Base-by-base conservation (phyloP, 768 basidiomycete genomes). In the Leccinum disarticulatum region DNA sequence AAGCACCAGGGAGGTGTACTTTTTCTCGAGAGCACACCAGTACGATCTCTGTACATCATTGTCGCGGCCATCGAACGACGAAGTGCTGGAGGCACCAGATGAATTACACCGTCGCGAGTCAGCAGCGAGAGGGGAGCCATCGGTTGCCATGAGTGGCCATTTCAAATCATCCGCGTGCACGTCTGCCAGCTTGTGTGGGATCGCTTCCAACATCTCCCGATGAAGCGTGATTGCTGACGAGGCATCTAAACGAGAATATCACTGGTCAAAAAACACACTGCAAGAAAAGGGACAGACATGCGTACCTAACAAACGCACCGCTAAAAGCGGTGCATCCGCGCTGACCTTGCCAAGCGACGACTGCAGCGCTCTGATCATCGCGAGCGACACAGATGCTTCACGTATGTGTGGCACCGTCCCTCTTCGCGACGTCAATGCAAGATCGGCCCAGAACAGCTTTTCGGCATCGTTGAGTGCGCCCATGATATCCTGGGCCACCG, bases 191-290 rank as follows among this genome's bases (percentile, higher is more conserved):
- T 97, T 97, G 67, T 84, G 74, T 1, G 83, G 80, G 52, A 95
- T 88, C 15, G 84, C 84, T 63, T 96, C 94, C 15, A 95, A 72
- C 79, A 98, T 84, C 69, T 98, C 96, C 17, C 93, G 83, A 9
- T 87, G 85, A 2, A 97, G 79, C 0, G 93, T 93, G 49, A 95
- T 82, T 5, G 91, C 83, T 0, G 87, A 79, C 3, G 87, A 87
- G 14, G 81, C 77, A 71, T 96, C 95, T 96, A 63, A 9, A 52
- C 19, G 11, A 46, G 43, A 46, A 19, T 0, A 46, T 17, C 41
- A 14, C 48, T 17, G 6, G 13, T 47, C 17, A 52, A 14, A 33
- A 27, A 15, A 19, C n/a, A 1, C 2, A 14, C 13, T 3, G 36
- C 15, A 13, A 52, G 27, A 55, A 35, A 35, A 1, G n/a, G 1